Conservation (phyloP, 163 green algal genomes). For the Chlamydomonas reinhardtii region DNA sequence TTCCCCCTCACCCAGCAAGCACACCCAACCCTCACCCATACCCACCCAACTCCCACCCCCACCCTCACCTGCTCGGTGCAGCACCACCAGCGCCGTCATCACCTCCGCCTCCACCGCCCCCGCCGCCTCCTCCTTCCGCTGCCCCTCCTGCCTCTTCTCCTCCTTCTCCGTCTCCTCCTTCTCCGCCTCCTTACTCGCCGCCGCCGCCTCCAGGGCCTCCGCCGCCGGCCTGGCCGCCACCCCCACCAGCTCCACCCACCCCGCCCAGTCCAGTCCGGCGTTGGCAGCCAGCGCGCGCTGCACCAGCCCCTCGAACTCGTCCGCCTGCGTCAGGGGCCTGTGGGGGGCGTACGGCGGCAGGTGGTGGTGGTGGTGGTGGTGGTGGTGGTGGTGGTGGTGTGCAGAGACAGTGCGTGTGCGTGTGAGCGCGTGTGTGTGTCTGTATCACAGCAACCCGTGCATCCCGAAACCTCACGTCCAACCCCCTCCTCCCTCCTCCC, state of each 20-base stretch:
- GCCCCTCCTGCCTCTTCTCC: not conserved
- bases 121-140: too few species aligned
- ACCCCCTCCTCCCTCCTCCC: too few species aligned
- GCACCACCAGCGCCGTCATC: not conserved
- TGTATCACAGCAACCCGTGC: too few species aligned
- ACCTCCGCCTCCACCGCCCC: not conserved
- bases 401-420: too few species aligned
- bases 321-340: constrained; percentile 32
- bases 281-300: constrained; percentile 75
- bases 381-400: not conserved
- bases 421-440: too few species aligned
- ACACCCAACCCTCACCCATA: not conserved
- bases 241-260: constrained; percentile 55
- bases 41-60: not conserved
- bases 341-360: not conserved
- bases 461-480: too few species aligned
- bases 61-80: constrained; percentile 19
- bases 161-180: not conserved
- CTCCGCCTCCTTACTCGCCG: not conserved
- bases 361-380: not conserved
- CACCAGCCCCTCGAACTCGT: constrained; percentile 83
- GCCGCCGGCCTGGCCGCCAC: not conserved
- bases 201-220: not conserved
- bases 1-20: too few species aligned
- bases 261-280: constrained; percentile 63